Evolutionary conservation across 2,329 filamentous ascomycete species (phyloP), one percentile per base, ranked within the genome.

Genomic region (Pseudopyrenochaeta lycopersici): DNA sequence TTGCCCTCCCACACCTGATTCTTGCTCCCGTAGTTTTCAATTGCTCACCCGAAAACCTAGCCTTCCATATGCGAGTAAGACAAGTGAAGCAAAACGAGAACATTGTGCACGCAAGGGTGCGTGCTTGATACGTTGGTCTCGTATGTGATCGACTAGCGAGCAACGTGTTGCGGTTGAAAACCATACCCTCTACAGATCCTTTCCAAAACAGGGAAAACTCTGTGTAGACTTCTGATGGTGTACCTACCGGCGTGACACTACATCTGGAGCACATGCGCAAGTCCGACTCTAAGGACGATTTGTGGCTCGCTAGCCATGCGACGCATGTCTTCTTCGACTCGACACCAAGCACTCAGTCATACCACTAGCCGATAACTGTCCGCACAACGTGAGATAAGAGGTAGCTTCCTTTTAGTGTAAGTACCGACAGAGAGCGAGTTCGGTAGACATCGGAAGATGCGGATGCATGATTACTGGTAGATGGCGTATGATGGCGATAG

Each of bases 1-100:
- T 96, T 92, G 70, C 95, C 90, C 77, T 96, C 95, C 80, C 91
- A 96, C 56, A 96, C 93, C 23, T 90, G 89, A 73, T 96, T 96
- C 83, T 38, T 20, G 35, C 15, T 38, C 35, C 36, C 36, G 36
- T 38, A 10, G 36, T 12, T 14, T 39, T 21, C 17, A 18, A 17
- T 39, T 14, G 21, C 36, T 39, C 20, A 23, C 12, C 12, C 2
- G 2, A 21, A 96, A 96, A 90, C 91, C 68, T 96, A 91, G 1
- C 82, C 83, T 65, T 85, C 70, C 38, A 20, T 96, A 91, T 15
- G 87, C 91, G 73, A 27, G 23, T 27, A 27, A 27, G 92, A 96
- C 44, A 78, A 82, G 2, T 92, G 74, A 96, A 92, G 47, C 96
- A 75, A 20, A 20, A 30, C 32, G 32, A 27, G 32, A 45, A 33